Conservation (phyloP, 768 basidiomycete species). For the Suillus spraguei region DNA sequence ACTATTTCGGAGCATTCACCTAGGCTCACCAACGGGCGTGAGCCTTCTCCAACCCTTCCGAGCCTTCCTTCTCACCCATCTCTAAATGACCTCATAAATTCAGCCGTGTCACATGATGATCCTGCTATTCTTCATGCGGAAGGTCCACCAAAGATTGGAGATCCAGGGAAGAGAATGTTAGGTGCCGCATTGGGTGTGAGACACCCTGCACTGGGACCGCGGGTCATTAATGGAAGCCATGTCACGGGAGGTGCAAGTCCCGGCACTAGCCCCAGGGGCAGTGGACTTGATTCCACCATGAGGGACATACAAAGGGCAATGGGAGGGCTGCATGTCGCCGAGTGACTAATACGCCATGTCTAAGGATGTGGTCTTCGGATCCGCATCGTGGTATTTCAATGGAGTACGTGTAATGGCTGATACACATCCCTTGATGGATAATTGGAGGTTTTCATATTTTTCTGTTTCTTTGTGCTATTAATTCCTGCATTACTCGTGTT, state of each 20-base stretch:
- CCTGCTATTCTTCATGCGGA: conserved; percentile 62
- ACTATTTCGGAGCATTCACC: conserved; percentile 56
- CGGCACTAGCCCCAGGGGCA: conserved; percentile 26
- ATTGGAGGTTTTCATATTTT: conserved; percentile 23
- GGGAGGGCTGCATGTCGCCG: conserved; percentile 73
- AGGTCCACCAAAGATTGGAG: conserved; percentile 80
- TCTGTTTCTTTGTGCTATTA: conserved; percentile 16
- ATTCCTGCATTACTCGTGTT: conserved; percentile 17
- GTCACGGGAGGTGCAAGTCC: conserved; percentile 37
- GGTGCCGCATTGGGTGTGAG: conserved; percentile 83
- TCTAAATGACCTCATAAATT: conserved; percentile 81
- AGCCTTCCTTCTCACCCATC: conserved; percentile 82
- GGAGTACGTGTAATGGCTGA: conserved; percentile 26
- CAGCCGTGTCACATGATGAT: conserved; percentile 59
- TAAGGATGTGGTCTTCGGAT: neutral
- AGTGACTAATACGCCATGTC: conserved; percentile 44
- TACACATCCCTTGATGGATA: conserved; percentile 23
- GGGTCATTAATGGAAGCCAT: conserved; percentile 46
- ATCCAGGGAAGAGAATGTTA: conserved; percentile 88
- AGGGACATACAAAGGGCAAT: conserved; percentile 75
- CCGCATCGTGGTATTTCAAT: neutral
- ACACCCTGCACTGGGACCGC: conserved; percentile 72
- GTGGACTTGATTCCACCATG: conserved; percentile 57
- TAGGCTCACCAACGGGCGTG: conserved; percentile 47
- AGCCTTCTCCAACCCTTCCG: conserved; percentile 83